Evolutionary conservation across 306 rosid species (phyloP), one percentile per base, ranked within the genome.

Genomic region (Potentilla sterilis): DNA sequence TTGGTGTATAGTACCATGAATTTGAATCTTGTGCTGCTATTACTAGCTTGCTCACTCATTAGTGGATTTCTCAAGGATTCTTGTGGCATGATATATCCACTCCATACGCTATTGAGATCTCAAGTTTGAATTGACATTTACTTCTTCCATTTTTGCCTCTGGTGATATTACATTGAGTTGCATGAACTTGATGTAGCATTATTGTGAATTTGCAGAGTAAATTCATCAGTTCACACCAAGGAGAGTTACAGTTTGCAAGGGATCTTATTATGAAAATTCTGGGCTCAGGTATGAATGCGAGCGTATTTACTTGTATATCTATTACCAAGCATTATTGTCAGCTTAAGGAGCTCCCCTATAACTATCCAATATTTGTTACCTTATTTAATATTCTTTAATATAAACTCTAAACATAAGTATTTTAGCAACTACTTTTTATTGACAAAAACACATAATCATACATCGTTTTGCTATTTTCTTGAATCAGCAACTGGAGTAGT

Each of bases 221-320:
- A 74, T 80, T 86, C 79, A 22, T 88, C 62, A 82, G 79, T 9
- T 72, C 80, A 72, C 80, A 84, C 81, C 88, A 76, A 82, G 73
- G 79, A 7, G 86, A 88, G 66, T 9, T 88, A 14, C 78, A 75
- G 67, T 70, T 81, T 78, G 88, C 84, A 65, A 83, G 75, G 81
- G 44, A 80, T 43, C 12, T 82, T 69, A 9, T 51, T 37, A 14
- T 62, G 61, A 86, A 88, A 73, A 11, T 65, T 58, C 7, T 84
- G 61, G 63, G 24, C 42, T 80, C 70, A 74, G 89, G 92, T 88
- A 86, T 34, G 78, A 40, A 38, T 71, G 43, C 61, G 6, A 51
- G 21, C 62, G 14, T 70, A 43, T 48, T 73, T 73, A 22, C 21
- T 49, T 40, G 5, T 55, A 3, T 47, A n/a, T 54, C n/a, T 19